Percentiles rank a stretch among this genome's conserved stretches.
Evolutionary conservation across 306 rosid genomes (phyloP).

Genomic region (Phaseolus lunatus): DNA sequence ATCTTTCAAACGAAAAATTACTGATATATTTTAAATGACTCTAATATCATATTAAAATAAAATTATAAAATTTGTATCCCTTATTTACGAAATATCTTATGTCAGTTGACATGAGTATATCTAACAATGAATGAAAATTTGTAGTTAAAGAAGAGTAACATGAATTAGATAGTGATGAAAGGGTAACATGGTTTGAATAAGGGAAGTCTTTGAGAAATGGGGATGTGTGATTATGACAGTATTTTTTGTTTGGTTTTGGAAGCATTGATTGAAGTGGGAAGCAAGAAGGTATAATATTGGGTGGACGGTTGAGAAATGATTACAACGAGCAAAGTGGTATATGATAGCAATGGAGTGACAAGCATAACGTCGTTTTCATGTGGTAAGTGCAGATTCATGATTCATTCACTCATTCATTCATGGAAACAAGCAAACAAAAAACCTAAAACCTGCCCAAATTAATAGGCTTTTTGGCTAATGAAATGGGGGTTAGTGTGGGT

Average conservation of each 20-base stretch:
- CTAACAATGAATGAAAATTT: no score
- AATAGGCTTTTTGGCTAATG: slow-evolving; percentile 39
- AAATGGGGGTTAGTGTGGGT: slow-evolving; percentile 31
- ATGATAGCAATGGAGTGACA: slow-evolving; percentile 46
- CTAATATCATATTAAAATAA: no score
- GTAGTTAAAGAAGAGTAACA: slow-evolving; percentile 36
- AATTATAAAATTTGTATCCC: no score
- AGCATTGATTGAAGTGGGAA: slow-evolving; percentile 35
- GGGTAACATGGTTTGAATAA: slow-evolving; percentile 16
- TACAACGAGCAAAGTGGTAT: slow-evolving; percentile 26
- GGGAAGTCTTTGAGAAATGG: slow-evolving; percentile 33
- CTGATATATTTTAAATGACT: no score
- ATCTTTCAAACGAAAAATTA: no score
- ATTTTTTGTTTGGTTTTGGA: not conserved
- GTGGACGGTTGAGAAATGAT: slow-evolving; percentile 51
- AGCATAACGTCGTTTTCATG: slow-evolving; percentile 48
- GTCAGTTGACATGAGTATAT: no score
- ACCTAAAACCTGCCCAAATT: slow-evolving; percentile 35
- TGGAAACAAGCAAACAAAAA: not conserved
- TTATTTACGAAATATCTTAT: no score
- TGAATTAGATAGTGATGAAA: slow-evolving; percentile 16
- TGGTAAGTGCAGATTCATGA: slow-evolving; percentile 38
- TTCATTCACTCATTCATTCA: not conserved
- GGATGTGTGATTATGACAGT: no score
- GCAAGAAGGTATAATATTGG: slow-evolving; percentile 1